Base-by-base conservation (phyloP, 371 early-diverging fungal species). In the Blakeslea trispora region DNA sequence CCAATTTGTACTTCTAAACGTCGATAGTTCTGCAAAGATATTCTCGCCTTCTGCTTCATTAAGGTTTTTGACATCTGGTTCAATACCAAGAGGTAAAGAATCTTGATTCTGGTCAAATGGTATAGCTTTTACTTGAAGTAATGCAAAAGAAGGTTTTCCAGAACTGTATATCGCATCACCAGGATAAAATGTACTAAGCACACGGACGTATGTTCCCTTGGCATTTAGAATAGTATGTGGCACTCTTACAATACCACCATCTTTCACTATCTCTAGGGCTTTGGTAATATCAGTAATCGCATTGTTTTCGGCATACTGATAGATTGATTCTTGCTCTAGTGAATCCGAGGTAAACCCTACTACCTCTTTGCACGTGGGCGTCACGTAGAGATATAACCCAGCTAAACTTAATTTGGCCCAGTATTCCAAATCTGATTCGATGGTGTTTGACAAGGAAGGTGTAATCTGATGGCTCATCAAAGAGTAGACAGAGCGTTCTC, bases 341-440 rank as follows among this genome's bases (percentile, higher is more conserved):
- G 70, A 64, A 35, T 72, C 69, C 7, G 71, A 49, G 8, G 59
- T 57, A 18, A 69, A 69, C 0, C 81, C 84, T 1, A 81, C 45
- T 1, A 66, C 35, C 8, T 66, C 48, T 24, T 63, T 53, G 24
- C 75, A 71, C 10, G 51, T 59, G 6, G 62, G 35, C 10, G 81
- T 69, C 11, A 62, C 66, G 52, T 75, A 61, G 8, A 87, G 67
- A 53, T 75, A 77, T 8, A 86, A 47, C 1, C 88, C 89, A 45
- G 77, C 71, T 14, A 68, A 52, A 48, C 78, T 75, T 4, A 84
- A 35, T 50, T 84, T 87, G 1, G 71, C 68, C 89, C 89, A 89
- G 17, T 78, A 74, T 49, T 79, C 80, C 13, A 19, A 19, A 4
- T 58, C 59, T 17, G 39, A 21, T 3, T 34, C 32, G 11, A 37